These are phyloP conservation scores for Candida sphagnicola DNA, from an alignment of 805 yeast genomes.

Conservation along the genomic window DNA sequence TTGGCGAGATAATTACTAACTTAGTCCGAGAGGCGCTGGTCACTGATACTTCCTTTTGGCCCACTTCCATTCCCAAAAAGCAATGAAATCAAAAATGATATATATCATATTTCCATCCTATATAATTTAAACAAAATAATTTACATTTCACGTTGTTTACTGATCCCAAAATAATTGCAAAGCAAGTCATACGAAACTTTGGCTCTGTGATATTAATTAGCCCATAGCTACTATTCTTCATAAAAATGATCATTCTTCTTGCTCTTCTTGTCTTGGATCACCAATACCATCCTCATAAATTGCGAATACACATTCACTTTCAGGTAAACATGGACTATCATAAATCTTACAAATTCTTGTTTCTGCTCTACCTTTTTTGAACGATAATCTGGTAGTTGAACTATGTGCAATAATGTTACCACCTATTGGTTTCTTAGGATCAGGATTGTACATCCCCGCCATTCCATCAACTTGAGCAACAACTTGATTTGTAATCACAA, in stretches of 20 bases:
- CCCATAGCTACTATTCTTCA: no score
- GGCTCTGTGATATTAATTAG: no score
- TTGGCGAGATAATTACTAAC: no score
- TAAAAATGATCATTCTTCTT: conserved; percentile 10
- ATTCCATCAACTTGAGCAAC: conserved; percentile 98
- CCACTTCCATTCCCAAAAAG: no score
- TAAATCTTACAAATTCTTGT: conserved; percentile 92
- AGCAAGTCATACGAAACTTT: no score
- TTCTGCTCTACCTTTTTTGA: conserved; percentile 88
- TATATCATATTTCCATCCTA: no score
- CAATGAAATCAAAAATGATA: no score
- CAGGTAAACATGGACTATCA: conserved; percentile 96
- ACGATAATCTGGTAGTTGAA: conserved; percentile 86
- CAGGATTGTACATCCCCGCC: conserved; percentile 78
- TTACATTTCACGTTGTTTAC: no score
- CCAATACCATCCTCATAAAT: conserved; percentile 96
- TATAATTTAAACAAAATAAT: no score
- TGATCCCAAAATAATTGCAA: no score
- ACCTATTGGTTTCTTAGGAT: conserved; percentile 97
- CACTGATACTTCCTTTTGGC: no score
- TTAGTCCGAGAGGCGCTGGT: no score
- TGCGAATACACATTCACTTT: conserved; percentile 91
- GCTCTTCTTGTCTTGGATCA: conserved; percentile 85
- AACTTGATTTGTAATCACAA: conserved; percentile 88
- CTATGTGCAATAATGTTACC: conserved; percentile 97